Evolutionary conservation across 2,329 filamentous ascomycete genomes (phyloP), one percentile per base, ranked within the genome.

Genomic region (Stemphylium lycopersici): DNA sequence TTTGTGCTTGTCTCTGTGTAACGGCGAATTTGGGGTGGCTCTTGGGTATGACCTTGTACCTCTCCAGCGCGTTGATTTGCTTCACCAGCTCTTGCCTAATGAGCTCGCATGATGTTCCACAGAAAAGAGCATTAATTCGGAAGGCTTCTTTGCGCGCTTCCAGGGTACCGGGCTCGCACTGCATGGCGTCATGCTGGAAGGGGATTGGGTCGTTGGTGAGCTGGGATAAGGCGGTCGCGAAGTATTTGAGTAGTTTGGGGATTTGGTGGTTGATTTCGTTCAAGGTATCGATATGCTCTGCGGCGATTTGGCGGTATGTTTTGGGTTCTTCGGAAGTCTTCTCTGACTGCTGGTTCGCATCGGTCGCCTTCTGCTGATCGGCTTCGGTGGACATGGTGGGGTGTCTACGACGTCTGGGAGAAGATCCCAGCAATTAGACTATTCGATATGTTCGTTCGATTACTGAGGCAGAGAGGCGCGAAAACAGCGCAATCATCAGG

Each of bases 201-300:
- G 83, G 36, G 84, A 87, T 84, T 63, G 86, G 80, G 24, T 58
- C 32, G 32, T 68, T 70, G 45, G 69, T 73, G 44, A 73, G 81
- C 36, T 72, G 84, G 77, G 96, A 91, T 65, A 96, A 90, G 37
- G 88, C 85, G 63, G 87, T 89, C 51, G 96, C 84, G 68, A 96
- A 90, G 52, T 87, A 91, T 61, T 90, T 90, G 72, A 96, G 89
- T 36, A 88, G 57, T 42, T 63, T 59, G 33, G 68, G 70, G 16
- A 72, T 55, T 50, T 66, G 63, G 43, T 56, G 59, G 48, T 69
- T 69, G 41, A 73, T 65, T 38, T 62, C 58, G 49, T 59, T 69
- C 37, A 74, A 66, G 8, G 61, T 64, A 47, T 66, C 67, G 55
- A 75, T 75, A 48, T 72, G 69, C 22, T 64, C 52, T 15, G 70